Conservation (phyloP, 2,329 filamentous ascomycete genomes). For the Fusarium coicis region DNA sequence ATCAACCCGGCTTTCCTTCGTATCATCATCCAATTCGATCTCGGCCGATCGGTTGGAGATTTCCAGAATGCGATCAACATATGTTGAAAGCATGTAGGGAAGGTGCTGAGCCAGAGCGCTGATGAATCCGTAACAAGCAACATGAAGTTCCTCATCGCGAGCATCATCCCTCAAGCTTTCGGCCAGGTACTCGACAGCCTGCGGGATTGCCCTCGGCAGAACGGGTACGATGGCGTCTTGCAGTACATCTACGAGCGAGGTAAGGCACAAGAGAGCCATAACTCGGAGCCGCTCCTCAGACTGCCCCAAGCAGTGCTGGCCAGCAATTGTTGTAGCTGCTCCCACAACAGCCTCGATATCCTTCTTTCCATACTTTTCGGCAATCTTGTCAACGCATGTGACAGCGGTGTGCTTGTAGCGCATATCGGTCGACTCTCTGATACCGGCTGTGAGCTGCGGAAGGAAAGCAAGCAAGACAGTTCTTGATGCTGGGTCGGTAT, state of each 20-base stretch:
- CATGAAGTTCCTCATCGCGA: slow-evolving; percentile 74
- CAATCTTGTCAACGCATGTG: slow-evolving; percentile 89
- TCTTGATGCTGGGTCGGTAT: slow-evolving; percentile 74
- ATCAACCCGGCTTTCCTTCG: slow-evolving; percentile 71
- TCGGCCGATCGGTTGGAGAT: slow-evolving; percentile 79
- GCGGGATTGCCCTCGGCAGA: slow-evolving; percentile 79
- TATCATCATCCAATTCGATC: slow-evolving; percentile 68
- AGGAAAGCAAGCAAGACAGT: slow-evolving; percentile 81
- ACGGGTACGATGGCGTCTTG: slow-evolving; percentile 87
- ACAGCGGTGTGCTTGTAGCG: slow-evolving; percentile 87
- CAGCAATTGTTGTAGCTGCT: slow-evolving; percentile 80
- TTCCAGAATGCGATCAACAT: slow-evolving; percentile 77
- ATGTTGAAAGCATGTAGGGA: slow-evolving; percentile 87
- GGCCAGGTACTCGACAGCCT: slow-evolving; percentile 76
- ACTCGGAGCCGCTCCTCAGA: slow-evolving; percentile 77
- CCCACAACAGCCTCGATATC: slow-evolving; percentile 80
- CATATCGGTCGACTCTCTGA: slow-evolving; percentile 77
- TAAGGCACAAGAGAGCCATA: slow-evolving; percentile 88
- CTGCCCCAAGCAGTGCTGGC: slow-evolving; percentile 80
- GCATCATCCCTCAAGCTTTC: slow-evolving; percentile 65
- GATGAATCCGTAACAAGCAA: slow-evolving; percentile 84
- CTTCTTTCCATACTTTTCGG: slow-evolving; percentile 95
- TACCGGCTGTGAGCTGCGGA: slow-evolving; percentile 79
- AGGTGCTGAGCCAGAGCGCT: slow-evolving; percentile 83
- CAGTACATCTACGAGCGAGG: slow-evolving; percentile 88